A percentile compares a stretch with the other conserved stretches of the same genome.
Conservation (phyloP, 371 early-diverging fungal species). For the Mortierella sp. region DNA sequence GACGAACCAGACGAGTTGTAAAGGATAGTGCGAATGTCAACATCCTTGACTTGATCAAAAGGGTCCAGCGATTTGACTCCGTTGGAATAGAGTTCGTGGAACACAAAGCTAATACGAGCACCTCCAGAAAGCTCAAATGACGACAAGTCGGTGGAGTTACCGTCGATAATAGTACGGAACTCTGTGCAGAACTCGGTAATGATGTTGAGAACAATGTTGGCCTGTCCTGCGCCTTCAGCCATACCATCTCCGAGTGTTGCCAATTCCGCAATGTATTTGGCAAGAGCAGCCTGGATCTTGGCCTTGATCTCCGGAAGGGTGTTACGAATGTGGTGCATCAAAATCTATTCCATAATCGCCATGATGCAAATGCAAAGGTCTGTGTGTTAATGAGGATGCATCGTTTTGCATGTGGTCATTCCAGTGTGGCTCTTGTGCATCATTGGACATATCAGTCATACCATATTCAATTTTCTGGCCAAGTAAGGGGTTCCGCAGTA, state of each 20-base stretch:
- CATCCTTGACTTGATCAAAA: conserved; percentile 97
- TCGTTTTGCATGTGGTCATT: background rate
- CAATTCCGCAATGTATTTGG: conserved; percentile 91
- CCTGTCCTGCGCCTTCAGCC: conserved; percentile 76
- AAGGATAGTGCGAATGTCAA: conserved; percentile 97
- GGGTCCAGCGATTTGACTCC: conserved; percentile 96
- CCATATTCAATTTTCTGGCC: conserved; percentile 95
- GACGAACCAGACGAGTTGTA: conserved; percentile 99
- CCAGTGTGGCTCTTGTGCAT: background rate
- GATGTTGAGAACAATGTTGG: conserved; percentile 92
- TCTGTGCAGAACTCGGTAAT: conserved; percentile 98
- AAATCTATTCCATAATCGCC: conserved; percentile 71
- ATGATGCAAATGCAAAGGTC: background rate
- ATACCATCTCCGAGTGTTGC: conserved; percentile 92
- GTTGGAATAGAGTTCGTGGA: conserved; percentile 96
- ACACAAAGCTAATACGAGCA: conserved; percentile 98
- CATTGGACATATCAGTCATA: conserved; percentile 44
- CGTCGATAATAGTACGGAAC: conserved; percentile 95
- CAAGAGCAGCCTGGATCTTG: conserved; percentile 88
- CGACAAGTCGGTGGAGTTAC: conserved; percentile 93
- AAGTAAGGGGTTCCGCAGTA: conserved; percentile 99
- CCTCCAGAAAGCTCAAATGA: conserved; percentile 97
- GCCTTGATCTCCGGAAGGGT: conserved; percentile 98
- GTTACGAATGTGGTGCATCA: conserved; percentile 98
- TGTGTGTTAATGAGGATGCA: background rate